Percentiles rank a stretch among this genome's conserved stretches.
These are phyloP conservation scores for Neonectria faginata DNA, from an alignment of 2,329 filamentous ascomycete genomes.

Conservation along the genomic window DNA sequence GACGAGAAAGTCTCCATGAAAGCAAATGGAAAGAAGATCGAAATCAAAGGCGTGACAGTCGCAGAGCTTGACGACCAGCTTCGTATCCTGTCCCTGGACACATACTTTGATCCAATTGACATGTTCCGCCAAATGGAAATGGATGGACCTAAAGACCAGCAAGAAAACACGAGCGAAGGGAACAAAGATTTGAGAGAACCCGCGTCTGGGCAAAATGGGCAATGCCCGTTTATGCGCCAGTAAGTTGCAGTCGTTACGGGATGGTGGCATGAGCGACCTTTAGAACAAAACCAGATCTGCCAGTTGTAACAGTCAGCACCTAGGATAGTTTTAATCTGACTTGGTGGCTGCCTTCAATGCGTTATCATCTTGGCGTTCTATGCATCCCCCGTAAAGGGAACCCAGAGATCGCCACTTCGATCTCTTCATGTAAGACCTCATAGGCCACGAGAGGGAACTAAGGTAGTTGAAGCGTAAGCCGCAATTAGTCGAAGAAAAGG, in stretches of 20 bases:
- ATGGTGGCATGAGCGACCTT: too few species aligned
- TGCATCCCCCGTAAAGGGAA: too few species aligned
- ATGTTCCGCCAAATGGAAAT: conserved; percentile 73
- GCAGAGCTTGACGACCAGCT: conserved; percentile 71
- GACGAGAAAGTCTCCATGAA: conserved; percentile 72
- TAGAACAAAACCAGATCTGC: too few species aligned
- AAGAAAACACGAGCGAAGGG: background rate
- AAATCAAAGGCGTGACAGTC: conserved; percentile 73
- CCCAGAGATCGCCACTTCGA: too few species aligned
- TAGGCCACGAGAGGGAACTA: too few species aligned
- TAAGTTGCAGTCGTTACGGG: background rate
- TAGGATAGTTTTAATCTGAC: too few species aligned
- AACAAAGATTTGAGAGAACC: background rate
- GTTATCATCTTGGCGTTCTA: too few species aligned
- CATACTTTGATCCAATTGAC: conserved; percentile 74
- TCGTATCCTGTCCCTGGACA: conserved; percentile 68
- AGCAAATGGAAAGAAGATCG: conserved; percentile 70
- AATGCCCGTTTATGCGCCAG: background rate
- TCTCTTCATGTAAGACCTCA: too few species aligned
- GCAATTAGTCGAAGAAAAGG: too few species aligned
- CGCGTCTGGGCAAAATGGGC: background rate
- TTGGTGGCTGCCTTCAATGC: too few species aligned
- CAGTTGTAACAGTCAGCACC: too few species aligned
- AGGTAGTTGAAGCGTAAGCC: too few species aligned
- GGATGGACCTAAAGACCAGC: background rate